Evolutionary conservation across 2,329 filamentous ascomycete species (phyloP), one percentile per base, ranked within the genome.

Genomic region (Diaporthe batatas): DNA sequence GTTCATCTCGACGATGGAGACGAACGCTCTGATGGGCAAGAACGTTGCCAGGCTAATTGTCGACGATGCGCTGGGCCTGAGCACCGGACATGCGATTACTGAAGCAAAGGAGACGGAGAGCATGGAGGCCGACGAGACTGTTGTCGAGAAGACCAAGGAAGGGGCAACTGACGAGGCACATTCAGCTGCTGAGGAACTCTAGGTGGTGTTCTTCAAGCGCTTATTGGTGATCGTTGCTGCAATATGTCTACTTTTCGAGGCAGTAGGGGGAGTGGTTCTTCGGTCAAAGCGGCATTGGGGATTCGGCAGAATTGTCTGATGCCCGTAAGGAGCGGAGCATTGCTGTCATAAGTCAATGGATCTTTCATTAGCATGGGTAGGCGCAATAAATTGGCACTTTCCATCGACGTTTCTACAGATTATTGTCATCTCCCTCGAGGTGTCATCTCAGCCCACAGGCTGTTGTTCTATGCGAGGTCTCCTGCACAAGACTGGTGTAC

Each of bases 1-100:
- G 77, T 98, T 99, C 80, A 97, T 98, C 77, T 96, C 93, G 12
- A 98, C 95, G 0, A 98, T 99, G 96, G 96, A 99, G 86, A 98
- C 96, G 8, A 98, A 92, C 80, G 93, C 94, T 1, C 82, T 98
- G 76, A 96, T 96, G 91, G 96, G 96, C 0, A 94, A 89, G 88
- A 96, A 96, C 79, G 91, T 96, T 25, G 94, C 94, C 11, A 87
- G 86, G 75, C 83, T 96, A 70, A 86, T 96, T 58, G 86, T 91
- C 0, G 89, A 95, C 77, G 89, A 89, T 68, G 90, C 87, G 81
- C 78, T 81, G 75, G 81, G 75, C 34, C 72, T 73, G 42, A 76
- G 71, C 68, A 75, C 69, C 2, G 75, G 39, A n/a, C 57, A 51
- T n/a, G 65, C 42, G 25, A 42, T 59, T 44, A 51, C 55, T 6